These are phyloP conservation scores for Saccharomyces hybrid DNA, from an alignment of 1,139 yeast genomes.

Conservation along the genomic window DNA sequence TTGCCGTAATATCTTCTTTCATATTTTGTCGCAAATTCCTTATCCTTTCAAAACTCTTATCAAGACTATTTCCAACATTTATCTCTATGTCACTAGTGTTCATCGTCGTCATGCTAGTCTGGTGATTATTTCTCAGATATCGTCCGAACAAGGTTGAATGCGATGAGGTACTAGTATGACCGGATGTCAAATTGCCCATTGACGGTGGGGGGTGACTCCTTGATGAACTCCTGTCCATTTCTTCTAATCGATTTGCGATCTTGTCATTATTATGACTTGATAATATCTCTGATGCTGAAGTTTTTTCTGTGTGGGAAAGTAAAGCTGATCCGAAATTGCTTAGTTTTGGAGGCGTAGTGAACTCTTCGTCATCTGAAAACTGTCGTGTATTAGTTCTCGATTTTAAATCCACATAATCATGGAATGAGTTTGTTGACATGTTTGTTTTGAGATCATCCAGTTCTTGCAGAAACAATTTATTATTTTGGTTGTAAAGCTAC, in stretches of 20 bases:
- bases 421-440: background rate
- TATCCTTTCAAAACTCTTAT: conserved; percentile 15
- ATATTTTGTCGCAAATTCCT: conserved; percentile 21
- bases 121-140: conserved; percentile 11
- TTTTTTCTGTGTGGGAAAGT: conserved; percentile 11
- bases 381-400: conserved; percentile 8
- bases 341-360: conserved; percentile 24
- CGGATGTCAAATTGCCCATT: background rate
- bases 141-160: conserved; percentile 19
- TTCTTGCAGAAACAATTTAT: background rate
- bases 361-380: conserved; percentile 25
- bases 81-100: conserved; percentile 9
- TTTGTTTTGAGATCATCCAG: background rate
- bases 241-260: background rate
- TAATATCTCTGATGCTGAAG: background rate
- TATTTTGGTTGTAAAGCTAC: background rate
- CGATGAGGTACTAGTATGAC: background rate
- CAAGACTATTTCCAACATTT: conserved; percentile 4
- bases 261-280: background rate
- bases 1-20: conserved; percentile 25
- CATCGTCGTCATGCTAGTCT: conserved; percentile 24
- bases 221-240: background rate
- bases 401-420: background rate
- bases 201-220: background rate
- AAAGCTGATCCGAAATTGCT: conserved; percentile 30